phyloP scores from a whole-genome alignment of 345 rosid genomes.

The Pugionium cornutum region DNA sequence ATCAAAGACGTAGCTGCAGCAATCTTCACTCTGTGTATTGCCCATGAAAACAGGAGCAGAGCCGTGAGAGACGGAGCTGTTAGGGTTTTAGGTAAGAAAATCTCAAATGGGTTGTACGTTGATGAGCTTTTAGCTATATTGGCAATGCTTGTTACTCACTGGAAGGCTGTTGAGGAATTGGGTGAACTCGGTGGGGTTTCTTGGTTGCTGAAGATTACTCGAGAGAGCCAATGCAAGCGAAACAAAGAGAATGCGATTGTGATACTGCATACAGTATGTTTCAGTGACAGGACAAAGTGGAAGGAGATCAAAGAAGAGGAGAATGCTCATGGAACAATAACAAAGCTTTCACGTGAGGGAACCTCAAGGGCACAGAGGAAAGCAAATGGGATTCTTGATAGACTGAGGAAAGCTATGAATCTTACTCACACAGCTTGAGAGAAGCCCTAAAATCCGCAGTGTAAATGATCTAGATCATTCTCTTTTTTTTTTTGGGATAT shows the following conservation, averaged over 20 bases:
- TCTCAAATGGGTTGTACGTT: constrained; percentile 58
- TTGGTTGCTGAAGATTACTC: constrained; percentile 62
- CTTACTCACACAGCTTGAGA: constrained; percentile 83
- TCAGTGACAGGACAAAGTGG: constrained; percentile 74
- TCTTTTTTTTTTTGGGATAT: neutral
- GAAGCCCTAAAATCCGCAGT: constrained; percentile 1
- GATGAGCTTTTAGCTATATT: constrained; percentile 86
- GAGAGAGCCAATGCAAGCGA: constrained; percentile 74
- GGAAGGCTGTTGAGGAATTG: constrained; percentile 73
- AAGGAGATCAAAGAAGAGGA: constrained; percentile 83
- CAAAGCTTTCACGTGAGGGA: constrained; percentile 77
- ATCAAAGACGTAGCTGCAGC: constrained; percentile 94
- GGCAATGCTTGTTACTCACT: constrained; percentile 78
- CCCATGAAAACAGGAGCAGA: constrained; percentile 77
- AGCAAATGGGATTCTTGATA: constrained; percentile 76
- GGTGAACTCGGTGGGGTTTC: constrained; percentile 71
- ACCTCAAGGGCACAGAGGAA: constrained; percentile 95
- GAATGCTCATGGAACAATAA: constrained; percentile 54
- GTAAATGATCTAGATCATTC: constrained; percentile 27
- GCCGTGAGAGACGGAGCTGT: constrained; percentile 89
- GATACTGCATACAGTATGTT: constrained; percentile 66
- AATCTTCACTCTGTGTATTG: constrained; percentile 70
- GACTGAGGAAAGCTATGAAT: constrained; percentile 65
- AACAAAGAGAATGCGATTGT: constrained; percentile 90
- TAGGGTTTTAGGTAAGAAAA: constrained; percentile 63